Evolutionary conservation across 768 basidiomycete genomes (phyloP), one percentile per base, ranked within the genome.

Genomic region (Podaxis sp.): DNA sequence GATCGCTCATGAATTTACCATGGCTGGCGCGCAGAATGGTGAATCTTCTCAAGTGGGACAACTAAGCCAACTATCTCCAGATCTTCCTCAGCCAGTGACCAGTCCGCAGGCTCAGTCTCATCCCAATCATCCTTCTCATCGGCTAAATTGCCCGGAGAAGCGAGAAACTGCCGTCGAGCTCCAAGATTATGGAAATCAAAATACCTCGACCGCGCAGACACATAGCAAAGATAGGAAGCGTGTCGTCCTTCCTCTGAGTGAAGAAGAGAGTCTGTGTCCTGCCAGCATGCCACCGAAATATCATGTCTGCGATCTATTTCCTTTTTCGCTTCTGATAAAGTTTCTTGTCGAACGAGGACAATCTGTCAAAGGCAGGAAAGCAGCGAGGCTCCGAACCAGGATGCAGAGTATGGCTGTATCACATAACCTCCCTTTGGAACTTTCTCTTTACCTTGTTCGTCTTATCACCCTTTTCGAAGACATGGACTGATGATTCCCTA

Each of bases 371-470:
- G 88, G 88, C n/a, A 87, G 83, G 73, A 87, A 82, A 68, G 87
- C 83, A 0, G 84, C 85, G 6, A 75, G 77, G 53, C 59, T 84
- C 24, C 76, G 84, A 49, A 87, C 87, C 9, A 80, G 76, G 69
- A 72, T 85, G 70, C 73, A 73, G 59, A 75, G 77, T 63, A 74
- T 76, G 55, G 71, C 74, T 12, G 74, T 80, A 19, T 82, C 79
- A 40, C 87, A 87, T 66, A 90, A 90, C 68, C 67, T 89, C 54
- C 89, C 89, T 2, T 73, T 89, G 64, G 89, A 90, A 71, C 80
- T 90, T 57, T 86, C 87, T 7, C 73, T 90, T 57, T 90, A 90
- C 72, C 70, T 89, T 59, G 88, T 87, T 59, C 51, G 83, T 71
- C 24, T 28, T 61, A 44, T 46, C 52, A 39, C 44, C 48, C 46